Evolutionary conservation across 1,284 basidiomycete genomes (phyloP).

Genomic region (Bothia castanella): DNA sequence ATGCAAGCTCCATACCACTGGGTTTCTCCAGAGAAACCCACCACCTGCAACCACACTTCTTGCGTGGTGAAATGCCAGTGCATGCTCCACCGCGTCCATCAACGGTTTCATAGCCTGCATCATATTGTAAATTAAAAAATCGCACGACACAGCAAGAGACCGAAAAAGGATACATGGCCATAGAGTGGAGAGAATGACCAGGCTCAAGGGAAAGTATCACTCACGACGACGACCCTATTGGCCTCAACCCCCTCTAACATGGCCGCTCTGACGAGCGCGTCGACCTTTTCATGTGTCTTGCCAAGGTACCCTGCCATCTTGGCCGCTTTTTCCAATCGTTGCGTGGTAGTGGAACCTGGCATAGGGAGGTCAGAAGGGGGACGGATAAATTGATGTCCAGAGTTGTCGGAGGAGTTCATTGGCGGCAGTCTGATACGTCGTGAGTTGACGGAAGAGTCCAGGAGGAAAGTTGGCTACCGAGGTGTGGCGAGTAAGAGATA

Average conservation of each 20-base stretch:
- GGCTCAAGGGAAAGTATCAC: conserved; percentile 28
- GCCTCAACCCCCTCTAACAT: conserved; percentile 59
- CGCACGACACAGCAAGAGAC: background rate
- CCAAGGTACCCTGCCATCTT: conserved; percentile 83
- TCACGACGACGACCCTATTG: conserved; percentile 60
- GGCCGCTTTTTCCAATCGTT: conserved; percentile 63
- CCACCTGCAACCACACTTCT: conserved; percentile 19
- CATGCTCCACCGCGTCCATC: conserved; percentile 73
- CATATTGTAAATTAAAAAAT: conserved; percentile 6
- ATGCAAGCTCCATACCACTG: too few relatives aligned
- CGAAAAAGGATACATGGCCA: background rate
- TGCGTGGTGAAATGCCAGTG: conserved; percentile 56
- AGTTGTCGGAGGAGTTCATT: conserved; percentile 97
- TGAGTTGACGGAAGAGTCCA: conserved; percentile 73
- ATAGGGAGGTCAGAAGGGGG: conserved; percentile 57
- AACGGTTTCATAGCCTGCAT: conserved; percentile 76
- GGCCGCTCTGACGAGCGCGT: conserved; percentile 67
- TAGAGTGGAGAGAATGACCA: background rate
- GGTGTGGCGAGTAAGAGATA: background rate
- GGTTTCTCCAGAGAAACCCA: conserved; percentile 11
- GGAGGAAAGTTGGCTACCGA: conserved; percentile 74
- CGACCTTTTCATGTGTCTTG: conserved; percentile 78
- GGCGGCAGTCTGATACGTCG: conserved; percentile 85
- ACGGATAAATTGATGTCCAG: conserved; percentile 87
- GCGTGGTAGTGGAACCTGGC: conserved; percentile 47